These are phyloP conservation scores for Alternaria hordeiaustralica DNA, from an alignment of 2,329 filamentous ascomycete species.

Conservation along the genomic window DNA sequence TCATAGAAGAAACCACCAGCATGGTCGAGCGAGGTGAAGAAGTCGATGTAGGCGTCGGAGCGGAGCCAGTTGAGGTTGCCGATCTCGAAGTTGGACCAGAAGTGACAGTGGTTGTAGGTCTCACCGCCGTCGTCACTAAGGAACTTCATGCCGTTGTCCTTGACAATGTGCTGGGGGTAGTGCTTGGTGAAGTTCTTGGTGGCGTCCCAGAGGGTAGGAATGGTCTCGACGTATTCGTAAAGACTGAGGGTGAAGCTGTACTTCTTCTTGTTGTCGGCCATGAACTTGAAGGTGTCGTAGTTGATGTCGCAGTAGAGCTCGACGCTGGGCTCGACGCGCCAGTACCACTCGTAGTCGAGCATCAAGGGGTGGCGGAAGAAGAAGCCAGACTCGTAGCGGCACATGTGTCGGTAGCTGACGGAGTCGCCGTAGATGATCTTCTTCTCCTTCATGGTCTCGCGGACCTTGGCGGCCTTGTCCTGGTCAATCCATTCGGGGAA, in stretches of 20 bases:
- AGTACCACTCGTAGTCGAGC: constrained; percentile 98
- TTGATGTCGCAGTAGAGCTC: constrained; percentile 95
- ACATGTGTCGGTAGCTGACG: constrained; percentile 98
- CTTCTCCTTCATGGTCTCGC: constrained; percentile 89
- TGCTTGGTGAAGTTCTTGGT: constrained; percentile 92
- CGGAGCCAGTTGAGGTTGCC: constrained; percentile 93
- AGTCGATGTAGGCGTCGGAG: constrained; percentile 86
- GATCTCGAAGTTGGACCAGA: constrained; percentile 99
- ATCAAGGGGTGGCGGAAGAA: constrained; percentile 96
- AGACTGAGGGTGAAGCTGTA: constrained; percentile 96
- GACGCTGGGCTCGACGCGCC: constrained; percentile 96
- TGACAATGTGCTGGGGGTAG: constrained; percentile 84
- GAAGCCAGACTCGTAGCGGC: constrained; percentile 97
- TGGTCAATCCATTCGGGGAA: constrained; percentile 96
- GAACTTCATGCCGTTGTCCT: constrained; percentile 88
- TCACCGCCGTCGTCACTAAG: constrained; percentile 90
- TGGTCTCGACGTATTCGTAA: constrained; percentile 96
- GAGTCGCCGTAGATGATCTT: constrained; percentile 99
- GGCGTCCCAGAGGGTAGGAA: constrained; percentile 94
- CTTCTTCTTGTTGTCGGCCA: constrained; percentile 96
- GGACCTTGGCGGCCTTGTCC: constrained; percentile 86
- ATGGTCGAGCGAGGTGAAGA: constrained; percentile 83
- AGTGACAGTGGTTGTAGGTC: constrained; percentile 96
- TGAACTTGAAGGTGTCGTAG: constrained; percentile 95
- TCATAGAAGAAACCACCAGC: constrained; percentile 99